Conservation (phyloP, 2,329 filamentous ascomycete species). For the Pestalotiopsis sp. region DNA sequence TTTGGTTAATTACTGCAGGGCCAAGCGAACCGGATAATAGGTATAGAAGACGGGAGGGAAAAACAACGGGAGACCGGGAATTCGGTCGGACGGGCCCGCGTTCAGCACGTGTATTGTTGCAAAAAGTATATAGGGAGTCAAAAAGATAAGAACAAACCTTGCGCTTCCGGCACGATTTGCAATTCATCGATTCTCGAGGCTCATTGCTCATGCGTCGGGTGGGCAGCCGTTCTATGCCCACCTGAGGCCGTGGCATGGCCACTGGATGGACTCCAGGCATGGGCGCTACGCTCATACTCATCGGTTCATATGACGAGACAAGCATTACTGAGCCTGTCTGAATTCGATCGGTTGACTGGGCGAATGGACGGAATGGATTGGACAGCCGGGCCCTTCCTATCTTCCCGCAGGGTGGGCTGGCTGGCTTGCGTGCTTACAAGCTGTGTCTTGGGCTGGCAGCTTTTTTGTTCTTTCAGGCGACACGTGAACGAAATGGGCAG, state of each 20-base stretch:
- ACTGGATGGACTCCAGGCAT: slow-evolving; percentile 47
- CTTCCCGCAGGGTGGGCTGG: neutral
- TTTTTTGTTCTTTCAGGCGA: neutral
- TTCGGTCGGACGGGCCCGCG: slow-evolving; percentile 17
- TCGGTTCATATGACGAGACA: slow-evolving; percentile 39
- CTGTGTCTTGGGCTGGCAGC: neutral
- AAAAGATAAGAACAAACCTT: slow-evolving; percentile 64
- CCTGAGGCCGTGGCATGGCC: slow-evolving; percentile 72
- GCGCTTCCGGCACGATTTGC: slow-evolving; percentile 89
- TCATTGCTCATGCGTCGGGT: slow-evolving; percentile 72
- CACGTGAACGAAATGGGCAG: slow-evolving; percentile 8
- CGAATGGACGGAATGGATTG: neutral
- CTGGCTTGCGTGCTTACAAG: neutral
- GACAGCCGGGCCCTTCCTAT: neutral
- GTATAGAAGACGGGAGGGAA: slow-evolving; percentile 3
- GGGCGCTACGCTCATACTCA: slow-evolving; percentile 41
- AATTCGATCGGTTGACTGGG: no score
- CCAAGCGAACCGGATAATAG: slow-evolving; percentile 2
- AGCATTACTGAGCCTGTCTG: slow-evolving; percentile 4
- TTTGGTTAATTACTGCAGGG: slow-evolving; percentile 4
- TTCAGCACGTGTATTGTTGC: neutral
- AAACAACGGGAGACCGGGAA: neutral
- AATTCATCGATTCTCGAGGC: slow-evolving; percentile 86
- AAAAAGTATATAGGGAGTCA: neutral
- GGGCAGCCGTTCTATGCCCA: slow-evolving; percentile 79